Evolutionary conservation across 345 rosid genomes (phyloP).

Genomic region (Brassica nigra): DNA sequence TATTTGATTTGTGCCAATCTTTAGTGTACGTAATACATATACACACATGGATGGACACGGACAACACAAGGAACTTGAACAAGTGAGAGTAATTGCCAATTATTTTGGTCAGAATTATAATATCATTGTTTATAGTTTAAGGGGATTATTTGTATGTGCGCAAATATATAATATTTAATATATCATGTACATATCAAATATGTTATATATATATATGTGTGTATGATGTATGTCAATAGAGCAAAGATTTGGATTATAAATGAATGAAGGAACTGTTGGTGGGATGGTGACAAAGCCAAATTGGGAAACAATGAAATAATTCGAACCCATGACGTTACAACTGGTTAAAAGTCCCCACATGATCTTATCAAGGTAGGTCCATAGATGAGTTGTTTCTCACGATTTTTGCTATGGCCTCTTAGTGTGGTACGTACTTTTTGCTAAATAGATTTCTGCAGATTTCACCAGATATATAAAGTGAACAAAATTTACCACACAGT

Average conservation of each 20-base stretch:
- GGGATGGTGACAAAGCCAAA: slow-evolving; percentile 31
- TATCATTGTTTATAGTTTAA: slow-evolving; percentile 8
- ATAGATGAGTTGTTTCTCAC: slow-evolving; percentile 30
- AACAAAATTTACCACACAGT: background rate
- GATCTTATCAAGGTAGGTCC: slow-evolving; percentile 37
- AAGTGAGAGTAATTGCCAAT: slow-evolving; percentile 2
- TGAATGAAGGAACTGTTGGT: slow-evolving; percentile 39
- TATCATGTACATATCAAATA: background rate
- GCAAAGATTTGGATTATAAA: slow-evolving; percentile 42
- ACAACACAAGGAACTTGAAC: slow-evolving; percentile 22
- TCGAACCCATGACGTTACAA: slow-evolving; percentile 44
- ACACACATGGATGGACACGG: slow-evolving; percentile 28
- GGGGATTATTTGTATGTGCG: background rate
- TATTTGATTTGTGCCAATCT: slow-evolving; percentile 4
- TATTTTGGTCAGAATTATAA: slow-evolving; percentile 13
- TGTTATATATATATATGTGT: background rate
- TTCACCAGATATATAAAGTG: no score
- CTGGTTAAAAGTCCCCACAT: slow-evolving; percentile 41
- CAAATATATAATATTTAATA: slow-evolving; percentile 22
- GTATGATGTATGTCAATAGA: slow-evolving; percentile 15
- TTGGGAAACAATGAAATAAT: slow-evolving; percentile 31
- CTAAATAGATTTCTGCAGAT: background rate
- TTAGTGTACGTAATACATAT: background rate
- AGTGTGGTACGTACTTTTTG: background rate
- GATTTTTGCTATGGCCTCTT: background rate